A percentile compares a stretch with the other conserved stretches of the same genome.
These are phyloP conservation scores for Beverwykella pulmonaria DNA, from an alignment of 495 filamentous ascomycete species.

Conservation along the genomic window DNA sequence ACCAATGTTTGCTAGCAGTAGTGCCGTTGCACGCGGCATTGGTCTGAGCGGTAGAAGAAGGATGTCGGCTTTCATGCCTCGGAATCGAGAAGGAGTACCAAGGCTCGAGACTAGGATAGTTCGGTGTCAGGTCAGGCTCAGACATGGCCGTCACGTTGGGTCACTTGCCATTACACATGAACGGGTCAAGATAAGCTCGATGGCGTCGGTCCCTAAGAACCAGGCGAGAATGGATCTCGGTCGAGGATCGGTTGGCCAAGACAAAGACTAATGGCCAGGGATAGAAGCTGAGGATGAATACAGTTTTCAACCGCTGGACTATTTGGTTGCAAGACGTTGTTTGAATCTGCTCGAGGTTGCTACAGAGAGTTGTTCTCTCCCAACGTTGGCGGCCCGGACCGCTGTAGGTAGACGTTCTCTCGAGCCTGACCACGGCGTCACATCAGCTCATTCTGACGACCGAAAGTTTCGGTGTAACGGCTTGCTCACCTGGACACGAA, in stretches of 20 bases:
- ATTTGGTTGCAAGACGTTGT: neutral
- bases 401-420: conserved; percentile 34
- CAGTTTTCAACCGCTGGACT: neutral
- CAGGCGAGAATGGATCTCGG: conserved; percentile 7
- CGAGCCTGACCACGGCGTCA: conserved; percentile 24
- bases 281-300: conserved; percentile 2
- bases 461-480: conserved; percentile 12
- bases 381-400: conserved; percentile 32
- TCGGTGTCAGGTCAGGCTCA: neutral
- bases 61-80: neutral
- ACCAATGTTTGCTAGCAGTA: conserved; percentile 26
- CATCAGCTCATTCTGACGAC: conserved; percentile 12
- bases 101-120: neutral
- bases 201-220: neutral
- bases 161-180: conserved; percentile 10
- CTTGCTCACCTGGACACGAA: neutral
- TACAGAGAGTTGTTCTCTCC: neutral
- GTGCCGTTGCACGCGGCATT: conserved; percentile 9
- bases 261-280: conserved; percentile 23
- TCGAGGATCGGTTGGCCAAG: conserved; percentile 20
- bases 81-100: neutral
- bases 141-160: neutral
- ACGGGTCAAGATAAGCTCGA: neutral
- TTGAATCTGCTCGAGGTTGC: neutral
- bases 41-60: neutral